Conservation (phyloP, 176 grass and related monocot species). For the Oryza meridionalis region DNA sequence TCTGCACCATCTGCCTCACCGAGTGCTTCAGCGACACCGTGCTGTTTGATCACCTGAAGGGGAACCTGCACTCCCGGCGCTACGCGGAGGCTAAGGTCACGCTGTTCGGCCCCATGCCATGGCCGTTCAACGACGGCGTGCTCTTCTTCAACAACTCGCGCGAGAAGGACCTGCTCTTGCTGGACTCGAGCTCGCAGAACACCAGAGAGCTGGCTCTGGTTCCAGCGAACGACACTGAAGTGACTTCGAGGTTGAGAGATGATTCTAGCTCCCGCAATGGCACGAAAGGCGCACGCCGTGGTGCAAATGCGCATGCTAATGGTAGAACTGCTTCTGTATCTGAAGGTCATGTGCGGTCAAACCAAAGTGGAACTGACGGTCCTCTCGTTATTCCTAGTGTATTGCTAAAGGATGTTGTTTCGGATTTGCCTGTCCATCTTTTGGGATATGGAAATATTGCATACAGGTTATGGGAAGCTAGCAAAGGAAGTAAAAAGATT, state of each 20-base stretch:
- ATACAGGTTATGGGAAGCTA: constrained; percentile 68
- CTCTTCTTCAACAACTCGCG: constrained; percentile 79
- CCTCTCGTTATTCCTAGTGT: constrained; percentile 75
- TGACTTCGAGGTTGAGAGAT: constrained; percentile 51
- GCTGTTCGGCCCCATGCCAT: constrained; percentile 83
- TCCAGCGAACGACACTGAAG: constrained; percentile 51
- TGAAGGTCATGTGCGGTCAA: constrained; percentile 20
- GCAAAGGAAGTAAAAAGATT: constrained; percentile 54
- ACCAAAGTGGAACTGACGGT: constrained; percentile 25
- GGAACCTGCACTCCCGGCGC: constrained; percentile 72
- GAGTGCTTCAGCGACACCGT: constrained; percentile 94
- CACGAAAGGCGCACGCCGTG: background rate
- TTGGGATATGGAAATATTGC: constrained; percentile 79
- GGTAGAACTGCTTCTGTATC: constrained; percentile 26
- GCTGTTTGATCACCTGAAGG: constrained; percentile 89
- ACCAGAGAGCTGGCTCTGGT: constrained; percentile 59
- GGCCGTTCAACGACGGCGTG: constrained; percentile 95
- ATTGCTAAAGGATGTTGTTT: constrained; percentile 68
- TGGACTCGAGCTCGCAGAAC: constrained; percentile 49
- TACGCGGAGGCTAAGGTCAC: constrained; percentile 87
- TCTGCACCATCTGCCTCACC: constrained; percentile 96
- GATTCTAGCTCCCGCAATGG: constrained; percentile 44
- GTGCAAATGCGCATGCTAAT: constrained; percentile 20
- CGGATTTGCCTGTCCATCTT: constrained; percentile 61
- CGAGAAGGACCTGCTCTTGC: constrained; percentile 50